Evolutionary conservation across 495 filamentous ascomycete species (phyloP).

Genomic region (Penicillium arizonense): DNA sequence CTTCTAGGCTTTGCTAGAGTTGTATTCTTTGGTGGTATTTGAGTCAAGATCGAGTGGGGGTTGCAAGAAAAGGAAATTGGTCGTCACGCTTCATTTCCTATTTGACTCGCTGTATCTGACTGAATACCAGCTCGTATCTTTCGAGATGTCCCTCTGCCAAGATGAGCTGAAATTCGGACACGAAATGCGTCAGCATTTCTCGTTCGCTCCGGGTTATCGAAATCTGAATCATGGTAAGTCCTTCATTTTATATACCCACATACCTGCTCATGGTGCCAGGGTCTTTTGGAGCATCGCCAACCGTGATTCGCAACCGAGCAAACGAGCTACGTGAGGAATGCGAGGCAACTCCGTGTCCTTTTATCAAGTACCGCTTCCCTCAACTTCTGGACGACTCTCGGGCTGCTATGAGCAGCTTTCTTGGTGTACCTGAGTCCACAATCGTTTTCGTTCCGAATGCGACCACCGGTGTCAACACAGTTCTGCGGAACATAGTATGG

Average conservation of each 20-base stretch:
- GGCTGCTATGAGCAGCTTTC: constrained; percentile 55
- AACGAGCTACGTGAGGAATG: constrained; percentile 52
- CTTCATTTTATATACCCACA: neutral
- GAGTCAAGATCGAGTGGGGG: neutral
- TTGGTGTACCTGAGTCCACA: constrained; percentile 58
- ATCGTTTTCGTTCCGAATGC: constrained; percentile 74
- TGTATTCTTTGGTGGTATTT: constrained; percentile 13
- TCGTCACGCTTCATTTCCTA: neutral
- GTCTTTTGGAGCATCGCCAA: constrained; percentile 74
- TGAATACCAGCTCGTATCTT: too few relatives aligned
- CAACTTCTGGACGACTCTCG: constrained; percentile 61
- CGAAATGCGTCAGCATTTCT: constrained; percentile 60
- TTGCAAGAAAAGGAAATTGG: neutral
- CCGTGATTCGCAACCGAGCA: constrained; percentile 50
- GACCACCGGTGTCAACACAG: constrained; percentile 71
- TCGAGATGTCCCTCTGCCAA: neutral
- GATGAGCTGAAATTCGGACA: constrained; percentile 40
- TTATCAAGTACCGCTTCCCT: constrained; percentile 64
- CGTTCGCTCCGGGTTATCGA: constrained; percentile 56
- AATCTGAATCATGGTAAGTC: constrained; percentile 74
- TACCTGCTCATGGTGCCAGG: constrained; percentile 34
- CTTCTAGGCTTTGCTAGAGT: constrained; percentile 1
- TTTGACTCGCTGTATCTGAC: neutral
- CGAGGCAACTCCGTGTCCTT: constrained; percentile 65
- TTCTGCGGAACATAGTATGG: constrained; percentile 64